Percentiles rank a stretch among this genome's conserved stretches.
Conservation (phyloP, 805 yeast species). For the Starmera amethionina region DNA sequence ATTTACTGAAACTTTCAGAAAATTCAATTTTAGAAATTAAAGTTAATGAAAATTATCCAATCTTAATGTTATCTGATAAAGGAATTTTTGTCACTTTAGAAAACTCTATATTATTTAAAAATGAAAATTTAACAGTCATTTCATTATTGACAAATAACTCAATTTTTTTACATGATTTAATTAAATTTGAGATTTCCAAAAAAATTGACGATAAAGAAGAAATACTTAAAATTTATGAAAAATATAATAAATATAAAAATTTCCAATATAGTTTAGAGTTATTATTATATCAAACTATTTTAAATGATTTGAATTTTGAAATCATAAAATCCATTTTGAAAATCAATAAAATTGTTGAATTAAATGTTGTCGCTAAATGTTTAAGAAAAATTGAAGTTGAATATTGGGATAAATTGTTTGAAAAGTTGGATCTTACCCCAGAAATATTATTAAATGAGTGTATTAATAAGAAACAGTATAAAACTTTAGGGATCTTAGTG, state of each 20-base stretch:
- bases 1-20: constrained; percentile 5
- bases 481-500: constrained; percentile 35
- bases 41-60: constrained; percentile 19
- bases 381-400: constrained; percentile 40
- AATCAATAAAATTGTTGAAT: constrained; percentile 12
- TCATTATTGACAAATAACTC: constrained; percentile 27
- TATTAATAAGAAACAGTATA: constrained; percentile 30
- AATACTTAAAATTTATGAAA: constrained; percentile 5
- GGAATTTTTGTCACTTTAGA: constrained; percentile 36
- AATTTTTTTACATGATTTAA: constrained; percentile 34
- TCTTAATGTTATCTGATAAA: constrained; percentile 13
- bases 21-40: constrained; percentile 17
- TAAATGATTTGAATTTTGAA: constrained; percentile 13
- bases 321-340: constrained; percentile 13
- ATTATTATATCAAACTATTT: constrained; percentile 26
- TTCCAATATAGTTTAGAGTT: constrained; percentile 38
- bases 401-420: constrained; percentile 36
- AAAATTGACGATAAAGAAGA: background rate
- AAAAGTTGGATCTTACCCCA: constrained; percentile 29
- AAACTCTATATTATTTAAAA: constrained; percentile 16
- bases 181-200: constrained; percentile 30
- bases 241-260: constrained; percentile 22
- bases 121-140: constrained; percentile 22
- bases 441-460: constrained; percentile 30
- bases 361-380: constrained; percentile 34